phyloP scores from a whole-genome alignment of 306 rosid species.

The Ammopiptanthus mongolicus region DNA sequence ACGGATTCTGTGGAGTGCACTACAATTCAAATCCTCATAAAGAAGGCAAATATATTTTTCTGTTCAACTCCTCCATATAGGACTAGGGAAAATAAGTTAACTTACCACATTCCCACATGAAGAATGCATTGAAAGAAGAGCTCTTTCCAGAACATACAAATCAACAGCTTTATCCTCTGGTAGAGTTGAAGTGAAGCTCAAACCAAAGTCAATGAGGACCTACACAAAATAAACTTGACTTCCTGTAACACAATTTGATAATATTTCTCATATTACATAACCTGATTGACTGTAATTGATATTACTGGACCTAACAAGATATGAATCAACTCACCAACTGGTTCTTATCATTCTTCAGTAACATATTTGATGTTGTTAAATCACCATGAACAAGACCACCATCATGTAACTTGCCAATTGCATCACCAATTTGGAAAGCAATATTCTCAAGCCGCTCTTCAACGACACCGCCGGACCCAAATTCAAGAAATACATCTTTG shows the following conservation, averaged over 20 bases:
- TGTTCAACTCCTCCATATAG: background rate
- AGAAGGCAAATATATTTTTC: background rate
- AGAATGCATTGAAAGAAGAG: conserved; percentile 88
- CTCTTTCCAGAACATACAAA: conserved; percentile 87
- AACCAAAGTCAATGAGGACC: conserved; percentile 86
- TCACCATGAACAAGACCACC: conserved; percentile 88
- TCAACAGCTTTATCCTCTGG: conserved; percentile 94
- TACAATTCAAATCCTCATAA: background rate
- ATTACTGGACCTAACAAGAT: background rate
- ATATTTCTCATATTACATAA: background rate
- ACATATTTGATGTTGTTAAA: conserved; percentile 86
- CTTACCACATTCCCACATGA: conserved; percentile 87
- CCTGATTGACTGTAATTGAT: background rate
- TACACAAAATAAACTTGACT: conserved; percentile 24
- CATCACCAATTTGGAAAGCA: conserved; percentile 73
- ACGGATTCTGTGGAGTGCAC: background rate
- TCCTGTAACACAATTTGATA: conserved; percentile 8
- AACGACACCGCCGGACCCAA: conserved; percentile 40
- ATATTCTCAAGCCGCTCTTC: conserved; percentile 47
- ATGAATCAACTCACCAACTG: conserved; percentile 54
- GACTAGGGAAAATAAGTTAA: conserved; percentile 1
- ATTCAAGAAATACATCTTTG: conserved; percentile 68
- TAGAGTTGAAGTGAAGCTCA: conserved; percentile 85
- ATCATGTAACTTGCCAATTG: conserved; percentile 76
- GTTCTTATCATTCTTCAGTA: conserved; percentile 49